Conservation (phyloP, 106 monocot species). For the Agapanthus africanus region DNA sequence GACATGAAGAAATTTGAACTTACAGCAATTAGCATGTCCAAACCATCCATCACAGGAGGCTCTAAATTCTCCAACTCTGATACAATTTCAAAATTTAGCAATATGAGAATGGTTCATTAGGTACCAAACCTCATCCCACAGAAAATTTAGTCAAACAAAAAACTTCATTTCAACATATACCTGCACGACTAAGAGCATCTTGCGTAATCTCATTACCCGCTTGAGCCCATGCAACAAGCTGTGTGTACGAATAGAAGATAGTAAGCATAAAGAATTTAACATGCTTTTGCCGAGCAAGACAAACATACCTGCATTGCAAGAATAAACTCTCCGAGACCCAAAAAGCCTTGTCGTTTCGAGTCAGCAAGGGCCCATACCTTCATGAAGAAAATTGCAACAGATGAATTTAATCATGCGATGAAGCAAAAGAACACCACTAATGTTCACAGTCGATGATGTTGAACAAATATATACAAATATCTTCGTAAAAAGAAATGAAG, state of each 20-base stretch:
- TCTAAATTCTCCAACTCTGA: conserved; percentile 52
- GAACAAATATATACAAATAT: no score
- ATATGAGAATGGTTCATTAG: neutral
- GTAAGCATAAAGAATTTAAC: no score
- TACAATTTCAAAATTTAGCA: neutral
- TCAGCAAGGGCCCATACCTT: conserved; percentile 74
- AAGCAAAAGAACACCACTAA: no score
- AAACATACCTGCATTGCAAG: conserved; percentile 59
- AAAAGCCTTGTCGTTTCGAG: conserved; percentile 63
- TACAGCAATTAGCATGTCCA: conserved; percentile 68
- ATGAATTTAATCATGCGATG: no score
- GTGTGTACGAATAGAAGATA: conserved; percentile 6
- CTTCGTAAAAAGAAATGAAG: no score
- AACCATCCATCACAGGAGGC: conserved; percentile 77
- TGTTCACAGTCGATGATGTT: no score
- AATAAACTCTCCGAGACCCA: conserved; percentile 55
- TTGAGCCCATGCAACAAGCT: conserved; percentile 85
- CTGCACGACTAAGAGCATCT: conserved; percentile 46
- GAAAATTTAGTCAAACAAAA: no score
- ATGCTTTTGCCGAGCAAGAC: neutral
- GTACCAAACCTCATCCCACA: no score
- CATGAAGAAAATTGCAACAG: no score
- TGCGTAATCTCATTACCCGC: conserved; percentile 70
- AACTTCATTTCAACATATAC: conserved; percentile 20
- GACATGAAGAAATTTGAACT: no score